Percentiles rank a stretch among this genome's conserved stretches.
Conservation (phyloP, 345 rosid genomes). For the Pugionium dolabratum region DNA sequence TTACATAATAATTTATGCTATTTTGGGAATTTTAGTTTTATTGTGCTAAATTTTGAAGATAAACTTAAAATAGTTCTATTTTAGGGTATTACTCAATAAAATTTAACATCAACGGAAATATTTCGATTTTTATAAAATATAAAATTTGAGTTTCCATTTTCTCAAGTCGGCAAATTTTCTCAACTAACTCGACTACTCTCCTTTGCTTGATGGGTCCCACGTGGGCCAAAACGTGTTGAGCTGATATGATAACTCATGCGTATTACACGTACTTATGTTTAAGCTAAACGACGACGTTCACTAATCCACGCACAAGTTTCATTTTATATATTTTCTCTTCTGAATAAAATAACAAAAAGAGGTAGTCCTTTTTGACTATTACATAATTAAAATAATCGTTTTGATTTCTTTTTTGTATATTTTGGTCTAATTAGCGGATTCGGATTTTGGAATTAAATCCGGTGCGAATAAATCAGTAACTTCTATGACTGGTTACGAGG, state of each 20-base stretch:
- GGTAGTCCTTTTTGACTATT: no score
- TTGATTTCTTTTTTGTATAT: no score
- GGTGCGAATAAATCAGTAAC: no score
- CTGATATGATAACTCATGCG: slow-evolving; percentile 38
- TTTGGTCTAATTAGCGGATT: no score
- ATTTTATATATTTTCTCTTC: slow-evolving; percentile 1
- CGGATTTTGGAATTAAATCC: no score
- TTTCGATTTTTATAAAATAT: not conserved
- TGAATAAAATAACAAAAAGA: not conserved
- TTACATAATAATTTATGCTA: no score
- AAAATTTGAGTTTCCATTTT: not conserved
- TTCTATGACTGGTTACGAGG: no score
- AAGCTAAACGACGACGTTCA: slow-evolving; percentile 32
- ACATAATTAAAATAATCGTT: no score
- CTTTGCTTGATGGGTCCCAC: slow-evolving; percentile 19
- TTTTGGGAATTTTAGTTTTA: no score
- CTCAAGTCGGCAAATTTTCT: slow-evolving; percentile 34
- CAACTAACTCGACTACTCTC: slow-evolving; percentile 23
- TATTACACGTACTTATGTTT: slow-evolving; percentile 22
- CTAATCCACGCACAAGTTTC: not conserved
- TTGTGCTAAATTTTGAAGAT: no score
- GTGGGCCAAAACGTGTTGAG: slow-evolving; percentile 31
- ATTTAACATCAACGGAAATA: not conserved
- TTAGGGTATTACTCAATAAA: no score
- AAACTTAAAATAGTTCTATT: no score